Evolutionary conservation across 2,329 filamentous ascomycete species (phyloP), one percentile per base, ranked within the genome.

Genomic region (Trichoderma harzianum): DNA sequence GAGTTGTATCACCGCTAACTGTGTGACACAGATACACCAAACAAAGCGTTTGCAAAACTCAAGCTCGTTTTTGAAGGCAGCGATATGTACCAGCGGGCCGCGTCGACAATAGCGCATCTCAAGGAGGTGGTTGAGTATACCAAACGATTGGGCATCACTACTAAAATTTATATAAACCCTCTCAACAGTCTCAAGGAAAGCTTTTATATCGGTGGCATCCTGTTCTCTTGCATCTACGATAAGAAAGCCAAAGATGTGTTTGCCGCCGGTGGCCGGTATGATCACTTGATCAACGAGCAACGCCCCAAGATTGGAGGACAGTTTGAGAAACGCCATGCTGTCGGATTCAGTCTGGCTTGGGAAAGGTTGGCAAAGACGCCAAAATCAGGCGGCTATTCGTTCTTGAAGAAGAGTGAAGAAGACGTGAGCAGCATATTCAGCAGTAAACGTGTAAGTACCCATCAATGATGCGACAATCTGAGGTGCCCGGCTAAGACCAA

Each of bases 211-310:
- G 92, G 92, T 1, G 95, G 95, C 8, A 86, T 98, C 32, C 85
- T 98, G 57, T 98, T 99, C 79, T 93, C 97, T 73, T 98, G 94
- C 77, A 83, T 98, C 2, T 94, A 95, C 74, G 95, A 98, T 79
- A 91, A 89, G 73, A 97, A 94, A 79, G 88, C 91, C 73, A 91
- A 89, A 76, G 92, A 96, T 76, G 93, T 98, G 0, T 94, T 98
- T 78, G 96, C 95, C 7, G 96, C 95, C 36, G 96, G 97, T 65
- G 96, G 96, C 3, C 90, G 96, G 63, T 99, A 99, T 79, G 97
- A 99, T 79, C 90, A 90, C 62, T 84, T 99, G 24, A 95, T 99
- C 74, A 90, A 91, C 78, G 93, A 97, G 73, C 93, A 97, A 78
- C 89, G 91, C 10, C 92, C 93, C 6, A 91, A 90, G 74, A 88